These are phyloP conservation scores for Rhododendron kiyosumense DNA, from an alignment of 148 eudicot genomes.

Conservation along the genomic window DNA sequence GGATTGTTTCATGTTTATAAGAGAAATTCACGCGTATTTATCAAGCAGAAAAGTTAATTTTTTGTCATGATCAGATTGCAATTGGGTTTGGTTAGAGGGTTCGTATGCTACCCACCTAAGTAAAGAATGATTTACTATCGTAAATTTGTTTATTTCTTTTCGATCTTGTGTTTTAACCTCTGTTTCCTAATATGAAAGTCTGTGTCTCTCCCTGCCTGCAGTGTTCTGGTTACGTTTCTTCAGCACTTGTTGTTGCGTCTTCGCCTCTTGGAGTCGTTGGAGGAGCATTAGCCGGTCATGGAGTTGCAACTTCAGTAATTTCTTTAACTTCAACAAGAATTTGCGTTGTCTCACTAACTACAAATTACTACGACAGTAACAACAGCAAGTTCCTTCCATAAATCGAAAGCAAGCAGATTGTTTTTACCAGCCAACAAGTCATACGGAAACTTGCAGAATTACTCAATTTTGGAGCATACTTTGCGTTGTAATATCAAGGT, in stretches of 20 bases:
- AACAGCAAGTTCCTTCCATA: neutral
- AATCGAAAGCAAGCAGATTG: neutral
- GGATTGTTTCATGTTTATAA: neutral
- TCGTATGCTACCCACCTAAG: neutral
- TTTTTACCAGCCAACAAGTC: neutral
- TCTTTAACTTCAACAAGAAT: neutral
- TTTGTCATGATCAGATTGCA: neutral
- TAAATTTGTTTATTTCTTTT: neutral
- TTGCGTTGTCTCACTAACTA: neutral
- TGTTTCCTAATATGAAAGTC: neutral
- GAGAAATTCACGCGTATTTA: neutral
- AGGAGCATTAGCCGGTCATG: constrained; percentile 97
- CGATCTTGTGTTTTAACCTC: constrained; percentile 4
- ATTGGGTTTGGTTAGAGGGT: neutral
- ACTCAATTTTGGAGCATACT: neutral
- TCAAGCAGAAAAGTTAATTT: neutral
- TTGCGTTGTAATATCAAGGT: neutral
- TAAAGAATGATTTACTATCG: neutral
- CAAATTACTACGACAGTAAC: neutral
- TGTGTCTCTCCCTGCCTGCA: neutral
- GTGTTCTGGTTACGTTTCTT: constrained; percentile 5
- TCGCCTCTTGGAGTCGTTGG: constrained; percentile 97
- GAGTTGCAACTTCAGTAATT: constrained; percentile 49
- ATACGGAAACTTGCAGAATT: neutral
- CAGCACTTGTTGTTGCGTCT: constrained; percentile 95